These are phyloP conservation scores for Salix udensis DNA, from an alignment of 345 rosid species.

Conservation along the genomic window DNA sequence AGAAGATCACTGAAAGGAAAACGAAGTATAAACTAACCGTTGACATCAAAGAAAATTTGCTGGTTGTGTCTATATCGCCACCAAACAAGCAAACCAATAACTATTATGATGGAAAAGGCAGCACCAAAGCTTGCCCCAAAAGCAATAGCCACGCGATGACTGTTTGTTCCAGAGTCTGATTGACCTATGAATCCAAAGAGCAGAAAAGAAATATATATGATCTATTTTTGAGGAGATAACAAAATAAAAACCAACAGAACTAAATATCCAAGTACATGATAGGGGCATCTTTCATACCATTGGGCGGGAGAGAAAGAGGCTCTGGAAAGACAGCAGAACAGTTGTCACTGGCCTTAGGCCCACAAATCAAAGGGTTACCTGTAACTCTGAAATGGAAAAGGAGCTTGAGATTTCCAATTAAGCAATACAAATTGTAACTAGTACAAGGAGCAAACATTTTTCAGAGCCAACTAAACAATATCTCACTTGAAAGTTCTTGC, in stretches of 20 bases:
- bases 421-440: neutral
- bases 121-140: slow-evolving; percentile 84
- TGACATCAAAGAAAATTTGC: slow-evolving; percentile 94
- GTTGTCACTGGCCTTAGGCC: slow-evolving; percentile 56
- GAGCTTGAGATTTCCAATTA: slow-evolving; percentile 12
- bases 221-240: neutral
- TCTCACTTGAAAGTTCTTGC: slow-evolving; percentile 94
- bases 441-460: neutral
- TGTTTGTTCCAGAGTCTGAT: slow-evolving; percentile 47
- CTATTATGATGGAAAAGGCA: slow-evolving; percentile 52
- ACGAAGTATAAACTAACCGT: slow-evolving; percentile 50
- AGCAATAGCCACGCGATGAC: slow-evolving; percentile 72
- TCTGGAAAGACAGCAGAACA: slow-evolving; percentile 89
- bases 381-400: slow-evolving; percentile 48
- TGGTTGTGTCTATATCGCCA: slow-evolving; percentile 85
- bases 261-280: neutral
- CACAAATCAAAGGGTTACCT: slow-evolving; percentile 85
- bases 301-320: slow-evolving; percentile 88
- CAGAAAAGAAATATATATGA: slow-evolving; percentile 10
- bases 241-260: neutral
- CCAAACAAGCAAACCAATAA: slow-evolving; percentile 69
- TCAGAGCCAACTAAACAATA: slow-evolving; percentile 9
- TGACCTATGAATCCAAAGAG: slow-evolving; percentile 38
- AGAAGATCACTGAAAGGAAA: neutral
- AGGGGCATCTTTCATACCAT: slow-evolving; percentile 50